Conservation (phyloP, 1,284 basidiomycete species). For the Cryptococcus sp. region DNA sequence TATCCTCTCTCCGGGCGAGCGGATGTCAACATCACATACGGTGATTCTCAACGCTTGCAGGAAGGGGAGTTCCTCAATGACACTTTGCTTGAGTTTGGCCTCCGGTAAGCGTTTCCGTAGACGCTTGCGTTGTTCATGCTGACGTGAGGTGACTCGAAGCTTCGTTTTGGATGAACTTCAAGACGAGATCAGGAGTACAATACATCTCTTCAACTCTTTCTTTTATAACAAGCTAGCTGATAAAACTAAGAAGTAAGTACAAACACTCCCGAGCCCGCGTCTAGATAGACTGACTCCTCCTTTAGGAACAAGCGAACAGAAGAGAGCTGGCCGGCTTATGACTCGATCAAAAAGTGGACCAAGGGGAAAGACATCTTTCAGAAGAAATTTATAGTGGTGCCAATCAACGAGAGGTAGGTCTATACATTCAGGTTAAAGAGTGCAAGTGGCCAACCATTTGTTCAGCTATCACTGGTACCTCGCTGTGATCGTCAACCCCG, state of each 20-base stretch:
- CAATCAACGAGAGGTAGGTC: conserved; percentile 90
- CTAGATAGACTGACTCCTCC: background rate
- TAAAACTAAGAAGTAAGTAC: conserved; percentile 61
- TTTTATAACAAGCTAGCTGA: conserved; percentile 91
- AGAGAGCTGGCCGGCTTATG: conserved; percentile 63
- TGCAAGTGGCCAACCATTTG: background rate
- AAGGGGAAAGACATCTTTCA: conserved; percentile 76
- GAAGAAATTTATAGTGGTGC: conserved; percentile 90
- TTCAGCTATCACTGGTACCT: conserved; percentile 93
- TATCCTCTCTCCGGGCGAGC: conserved; percentile 71
- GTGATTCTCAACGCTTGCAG: conserved; percentile 72
- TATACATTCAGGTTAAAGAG: background rate
- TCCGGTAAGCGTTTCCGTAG: conserved; percentile 65
- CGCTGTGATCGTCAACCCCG: conserved; percentile 86
- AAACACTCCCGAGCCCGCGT: conserved; percentile 6
- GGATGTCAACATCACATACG: conserved; percentile 73
- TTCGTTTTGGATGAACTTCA: conserved; percentile 67
- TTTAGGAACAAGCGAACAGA: conserved; percentile 16
- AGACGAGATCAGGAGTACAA: conserved; percentile 66
- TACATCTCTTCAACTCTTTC: conserved; percentile 94
- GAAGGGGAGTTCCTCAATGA: conserved; percentile 90
- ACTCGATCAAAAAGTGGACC: conserved; percentile 92
- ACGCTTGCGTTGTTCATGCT: too few species aligned
- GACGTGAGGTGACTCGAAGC: conserved; percentile 53
- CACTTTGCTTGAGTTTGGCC: conserved; percentile 90